These are phyloP conservation scores for Daldinia sp. DNA, from an alignment of 2,329 filamentous ascomycete genomes.

Conservation along the genomic window DNA sequence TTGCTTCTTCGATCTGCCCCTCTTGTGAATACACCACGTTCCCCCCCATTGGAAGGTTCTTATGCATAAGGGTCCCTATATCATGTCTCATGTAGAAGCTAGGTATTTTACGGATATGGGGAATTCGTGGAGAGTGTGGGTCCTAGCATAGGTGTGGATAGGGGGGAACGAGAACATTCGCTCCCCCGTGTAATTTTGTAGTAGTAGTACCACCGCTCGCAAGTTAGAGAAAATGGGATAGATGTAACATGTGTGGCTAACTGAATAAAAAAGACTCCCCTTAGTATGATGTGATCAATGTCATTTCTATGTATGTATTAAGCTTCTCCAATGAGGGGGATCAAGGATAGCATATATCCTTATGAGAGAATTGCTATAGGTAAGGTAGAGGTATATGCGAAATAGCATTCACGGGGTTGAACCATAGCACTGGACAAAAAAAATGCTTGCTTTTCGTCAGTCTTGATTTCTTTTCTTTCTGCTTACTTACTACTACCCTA, in stretches of 20 bases:
- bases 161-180: not conserved
- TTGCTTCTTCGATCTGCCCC: too few species aligned
- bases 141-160: slow-evolving; percentile 36
- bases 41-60: not conserved
- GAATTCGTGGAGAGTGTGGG: not conserved
- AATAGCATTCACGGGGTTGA: slow-evolving; percentile 11
- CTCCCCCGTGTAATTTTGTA: not conserved
- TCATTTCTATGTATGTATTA: not conserved
- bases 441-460: slow-evolving; percentile 32
- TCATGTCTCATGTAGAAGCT: not conserved
- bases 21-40: too few species aligned
- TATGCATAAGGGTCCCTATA: not conserved
- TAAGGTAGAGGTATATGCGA: not conserved
- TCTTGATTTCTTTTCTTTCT: slow-evolving; percentile 37
- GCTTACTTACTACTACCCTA: slow-evolving; percentile 28
- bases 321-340: not conserved
- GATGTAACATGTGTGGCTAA: not conserved
- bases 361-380: not conserved
- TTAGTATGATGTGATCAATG: not conserved
- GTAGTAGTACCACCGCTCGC: not conserved
- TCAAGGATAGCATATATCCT: not conserved
- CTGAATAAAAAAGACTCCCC: not conserved
- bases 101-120: not conserved
- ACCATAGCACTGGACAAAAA: not conserved
- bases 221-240: slow-evolving; percentile 17